These are phyloP conservation scores for Pestalotiopsis sp. DNA, from an alignment of 2,329 filamentous ascomycete species.

Conservation along the genomic window DNA sequence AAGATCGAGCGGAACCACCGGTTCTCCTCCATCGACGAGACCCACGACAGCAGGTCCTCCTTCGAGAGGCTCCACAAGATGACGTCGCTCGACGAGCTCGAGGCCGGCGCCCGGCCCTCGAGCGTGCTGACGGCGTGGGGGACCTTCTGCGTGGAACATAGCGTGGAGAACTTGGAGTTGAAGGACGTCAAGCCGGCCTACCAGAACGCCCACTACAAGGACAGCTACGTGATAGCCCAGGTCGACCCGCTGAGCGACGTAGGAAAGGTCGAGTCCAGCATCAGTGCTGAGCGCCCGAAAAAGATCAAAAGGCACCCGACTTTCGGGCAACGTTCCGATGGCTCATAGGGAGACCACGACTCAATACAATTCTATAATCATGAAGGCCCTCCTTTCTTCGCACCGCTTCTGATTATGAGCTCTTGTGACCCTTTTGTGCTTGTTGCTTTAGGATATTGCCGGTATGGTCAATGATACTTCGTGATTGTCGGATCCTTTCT, in stretches of 20 bases:
- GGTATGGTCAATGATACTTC: no score
- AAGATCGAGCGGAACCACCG: slow-evolving; percentile 22
- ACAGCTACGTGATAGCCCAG: slow-evolving; percentile 17
- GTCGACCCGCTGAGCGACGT: slow-evolving; percentile 17
- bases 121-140: background rate
- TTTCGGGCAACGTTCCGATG: background rate
- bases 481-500: no score
- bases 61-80: background rate
- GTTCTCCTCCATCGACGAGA: slow-evolving; percentile 18
- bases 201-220: slow-evolving; percentile 15
- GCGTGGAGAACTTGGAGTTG: background rate
- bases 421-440: no score
- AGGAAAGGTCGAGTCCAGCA: slow-evolving; percentile 14
- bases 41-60: slow-evolving; percentile 5
- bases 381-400: no score
- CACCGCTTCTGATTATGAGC: no score
- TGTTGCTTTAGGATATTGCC: no score
- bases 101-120: background rate
- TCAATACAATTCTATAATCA: background rate
- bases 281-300: slow-evolving; percentile 9
- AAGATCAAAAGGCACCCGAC: background rate
- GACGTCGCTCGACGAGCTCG: background rate
- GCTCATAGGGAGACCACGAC: background rate
- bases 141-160: slow-evolving; percentile 6
- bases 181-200: background rate